Base-by-base conservation (phyloP, 257 asterid species). In the Solanum bulbocastanum region DNA sequence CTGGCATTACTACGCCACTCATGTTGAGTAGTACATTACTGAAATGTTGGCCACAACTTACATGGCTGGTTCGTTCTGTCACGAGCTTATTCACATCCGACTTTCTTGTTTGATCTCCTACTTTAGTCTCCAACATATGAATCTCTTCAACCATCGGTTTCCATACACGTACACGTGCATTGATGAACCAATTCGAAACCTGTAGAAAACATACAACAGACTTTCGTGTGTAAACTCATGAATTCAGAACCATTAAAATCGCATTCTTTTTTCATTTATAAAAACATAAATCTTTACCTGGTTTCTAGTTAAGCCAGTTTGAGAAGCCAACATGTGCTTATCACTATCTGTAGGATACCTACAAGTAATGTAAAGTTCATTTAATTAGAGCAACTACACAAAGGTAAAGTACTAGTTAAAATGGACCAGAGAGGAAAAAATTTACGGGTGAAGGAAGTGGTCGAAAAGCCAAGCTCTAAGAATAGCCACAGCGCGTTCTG, bases 71-170 rank as follows among this genome's bases (percentile, higher is more conserved):
- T 69, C 35, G 83, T 30, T 72, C 81, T 32, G 62, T n/a, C 16
- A 85, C 30, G 8, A 68, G 52, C 60, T 86, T 73, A 5, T 20
- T 87, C 56, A 78, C 88, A 2, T 83, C 85, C 1, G 82, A 39
- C n/a, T 73, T 90, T 35, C 75, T 71, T 9, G 84, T n/a, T 79
- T 83, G 46, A 84, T 90, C 94, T 1, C 89, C 88, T 35, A 90
- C 95, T 91, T 94, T 93, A 6, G 95, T 93, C 83, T 96, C 99
- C 35, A 94, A 93, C 90, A 89, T 92, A 94, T 96, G 97, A 36
- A 96, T 94, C 87, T 96, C 99, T 86, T 96, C 99, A 4, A 96
- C 98, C 99, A 96, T 96, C 0, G 99, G 99, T 82, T 96, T 96
- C 99, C 98, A 96, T 8, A 96, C 91, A 18, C 99, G 96, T 72